These are phyloP conservation scores for Parmales sp. DNA, from an alignment of 108 stramenopile genomes.

Conservation along the genomic window DNA sequence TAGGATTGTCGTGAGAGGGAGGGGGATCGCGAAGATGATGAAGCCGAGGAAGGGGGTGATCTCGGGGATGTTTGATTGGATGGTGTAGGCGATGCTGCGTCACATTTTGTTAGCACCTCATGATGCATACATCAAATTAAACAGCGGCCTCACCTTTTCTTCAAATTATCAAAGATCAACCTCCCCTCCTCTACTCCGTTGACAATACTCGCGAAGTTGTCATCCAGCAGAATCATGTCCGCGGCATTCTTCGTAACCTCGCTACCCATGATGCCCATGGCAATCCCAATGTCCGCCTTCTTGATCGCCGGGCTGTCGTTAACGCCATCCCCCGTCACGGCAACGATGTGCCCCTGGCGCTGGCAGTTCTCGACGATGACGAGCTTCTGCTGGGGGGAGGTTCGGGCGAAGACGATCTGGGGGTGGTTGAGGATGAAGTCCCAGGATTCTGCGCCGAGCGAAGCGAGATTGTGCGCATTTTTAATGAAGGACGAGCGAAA, in stretches of 20 bases:
- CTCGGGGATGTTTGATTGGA: constrained; percentile 49
- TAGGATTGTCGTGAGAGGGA: constrained; percentile 45
- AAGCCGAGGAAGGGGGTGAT: constrained; percentile 33
- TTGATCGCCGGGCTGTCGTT: constrained; percentile 58
- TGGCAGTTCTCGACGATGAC: constrained; percentile 41
- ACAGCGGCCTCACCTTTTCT: too few species aligned
- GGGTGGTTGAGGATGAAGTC: constrained; percentile 29
- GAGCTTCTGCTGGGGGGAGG: constrained; percentile 52
- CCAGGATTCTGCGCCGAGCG: too few species aligned
- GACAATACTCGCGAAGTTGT: constrained; percentile 75
- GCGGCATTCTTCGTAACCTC: constrained; percentile 52
- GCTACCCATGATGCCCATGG: constrained; percentile 51
- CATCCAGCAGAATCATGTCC: constrained; percentile 88
- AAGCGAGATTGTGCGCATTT: too few species aligned
- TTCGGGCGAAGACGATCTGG: constrained; percentile 53
- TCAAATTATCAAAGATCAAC: constrained; percentile 63
- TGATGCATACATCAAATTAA: too few species aligned
- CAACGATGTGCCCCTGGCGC: constrained; percentile 36
- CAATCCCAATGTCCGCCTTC: constrained; percentile 54
- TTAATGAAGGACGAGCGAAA: too few species aligned
- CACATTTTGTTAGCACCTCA: too few species aligned
- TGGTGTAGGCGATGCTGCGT: constrained; percentile 48
- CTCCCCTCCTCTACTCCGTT: constrained; percentile 52
- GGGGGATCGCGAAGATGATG: constrained; percentile 44
- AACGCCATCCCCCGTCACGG: constrained; percentile 58